Evolutionary conservation across 345 rosid species (phyloP), one percentile per base, ranked within the genome.

Genomic region (Hibiscus trionum): DNA sequence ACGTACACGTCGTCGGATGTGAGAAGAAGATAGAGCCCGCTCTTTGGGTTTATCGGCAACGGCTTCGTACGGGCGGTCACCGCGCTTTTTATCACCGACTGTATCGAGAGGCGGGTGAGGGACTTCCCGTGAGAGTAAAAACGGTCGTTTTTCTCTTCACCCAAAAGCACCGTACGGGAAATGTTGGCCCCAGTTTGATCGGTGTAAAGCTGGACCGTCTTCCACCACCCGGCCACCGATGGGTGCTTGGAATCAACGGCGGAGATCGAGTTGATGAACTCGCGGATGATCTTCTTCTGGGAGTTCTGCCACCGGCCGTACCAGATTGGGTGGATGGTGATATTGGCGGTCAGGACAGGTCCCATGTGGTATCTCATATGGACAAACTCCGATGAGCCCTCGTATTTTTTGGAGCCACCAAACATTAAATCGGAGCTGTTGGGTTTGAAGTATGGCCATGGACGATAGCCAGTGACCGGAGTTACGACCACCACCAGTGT

Each of bases 171-270:
- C 66, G 88, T 66, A 5, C 78, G 80, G 81, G 91, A 77, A 11
- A 85, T 82, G 77, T 89, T 89, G n/a, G 82, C 77, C 10, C 91
- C 95, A 49, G 97, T 89, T 70, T 91, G 97, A 75, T 91, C 98
- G 3, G 93, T 91, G 86, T 94, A 91, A 16, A 81, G 84, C 78
- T 84, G 93, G 2, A 89, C 97, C 74, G 90, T 89, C 75, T 78
- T 87, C 98, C 98, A 94, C 98, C 98, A 94, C 9, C 95, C 92
- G 78, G 95, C 71, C 66, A 94, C 91, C 10, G 97, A 88, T 0
- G 98, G 97, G 27, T 37, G 88, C 61, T 74, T 81, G 1, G 91
- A 59, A 49, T 73, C 68, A 24, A 67, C 77, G 69, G 91, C 86
- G 46, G 96, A 88, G 81, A 94, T 84, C n/a, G 98, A 90, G 81